Conservation (phyloP, 306 rosid species). For the Medicago ruthenica region DNA sequence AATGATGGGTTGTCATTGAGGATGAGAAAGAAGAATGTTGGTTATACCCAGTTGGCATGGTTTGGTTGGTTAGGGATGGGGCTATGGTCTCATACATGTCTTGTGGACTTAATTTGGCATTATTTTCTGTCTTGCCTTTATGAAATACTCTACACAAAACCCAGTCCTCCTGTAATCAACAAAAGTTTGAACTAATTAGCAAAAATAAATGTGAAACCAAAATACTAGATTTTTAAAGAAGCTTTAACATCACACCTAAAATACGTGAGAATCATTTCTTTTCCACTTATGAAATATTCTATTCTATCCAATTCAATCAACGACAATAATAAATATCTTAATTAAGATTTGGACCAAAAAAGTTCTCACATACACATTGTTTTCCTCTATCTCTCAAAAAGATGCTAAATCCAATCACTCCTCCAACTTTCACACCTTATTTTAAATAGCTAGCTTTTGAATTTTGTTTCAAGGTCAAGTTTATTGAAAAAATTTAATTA, state of each 20-base stretch:
- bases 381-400: constrained; percentile 4
- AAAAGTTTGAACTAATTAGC: constrained; percentile 44
- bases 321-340: constrained; percentile 1
- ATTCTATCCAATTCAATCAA: constrained; percentile 30
- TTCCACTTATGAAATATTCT: constrained; percentile 40
- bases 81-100: constrained; percentile 47
- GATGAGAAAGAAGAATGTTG: constrained; percentile 61
- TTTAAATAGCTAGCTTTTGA: no score
- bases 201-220: constrained; percentile 29
- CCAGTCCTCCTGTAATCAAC: constrained; percentile 89
- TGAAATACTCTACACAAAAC: constrained; percentile 91
- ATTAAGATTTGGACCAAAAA: not conserved
- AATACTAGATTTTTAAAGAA: constrained; percentile 18
- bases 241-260: constrained; percentile 40
- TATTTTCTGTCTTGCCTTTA: constrained; percentile 69
- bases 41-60: constrained; percentile 54
- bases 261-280: constrained; percentile 26
- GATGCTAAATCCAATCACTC: constrained; percentile 15
- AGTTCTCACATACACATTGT: not conserved
- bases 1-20: constrained; percentile 50
- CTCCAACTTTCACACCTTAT: constrained; percentile 13
- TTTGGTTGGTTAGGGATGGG: constrained; percentile 49
- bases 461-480: not conserved
- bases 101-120: constrained; percentile 39
- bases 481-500: not conserved